Evolutionary conservation across 2,329 filamentous ascomycete genomes (phyloP).

Genomic region (Nemania serpens): DNA sequence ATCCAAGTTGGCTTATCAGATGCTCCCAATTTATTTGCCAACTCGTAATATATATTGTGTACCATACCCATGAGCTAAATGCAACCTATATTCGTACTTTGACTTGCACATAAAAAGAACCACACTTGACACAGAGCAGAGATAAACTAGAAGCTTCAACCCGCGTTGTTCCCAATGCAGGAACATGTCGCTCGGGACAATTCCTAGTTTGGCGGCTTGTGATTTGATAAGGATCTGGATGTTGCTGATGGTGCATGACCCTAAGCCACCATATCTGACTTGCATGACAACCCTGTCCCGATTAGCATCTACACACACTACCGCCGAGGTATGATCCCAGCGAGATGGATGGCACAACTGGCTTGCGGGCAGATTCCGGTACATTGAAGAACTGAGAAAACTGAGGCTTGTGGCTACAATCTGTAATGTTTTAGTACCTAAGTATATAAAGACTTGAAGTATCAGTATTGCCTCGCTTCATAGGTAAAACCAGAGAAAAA

Average conservation of each 20-base stretch:
- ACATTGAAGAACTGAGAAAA: neutral
- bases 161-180: constrained; percentile 18
- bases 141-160: neutral
- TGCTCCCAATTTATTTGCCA: no score
- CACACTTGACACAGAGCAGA: neutral
- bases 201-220: neutral
- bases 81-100: no score
- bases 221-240: constrained; percentile 15
- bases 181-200: constrained; percentile 17
- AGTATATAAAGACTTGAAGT: no score
- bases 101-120: no score
- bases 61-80: no score
- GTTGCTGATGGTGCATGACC: constrained; percentile 9
- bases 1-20: no score
- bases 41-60: no score
- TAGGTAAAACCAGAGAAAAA: no score
- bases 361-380: neutral
- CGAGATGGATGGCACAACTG: neutral
- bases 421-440: no score
- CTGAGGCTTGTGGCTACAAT: no score
- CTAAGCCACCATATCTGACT: constrained; percentile 22
- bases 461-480: no score
- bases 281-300: constrained; percentile 15
- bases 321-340: neutral
- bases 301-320: neutral